Percentiles rank a stretch among this genome's conserved stretches.
phyloP scores from a whole-genome alignment of 2,329 filamentous ascomycete genomes.

The Colletotrichum karsti region DNA sequence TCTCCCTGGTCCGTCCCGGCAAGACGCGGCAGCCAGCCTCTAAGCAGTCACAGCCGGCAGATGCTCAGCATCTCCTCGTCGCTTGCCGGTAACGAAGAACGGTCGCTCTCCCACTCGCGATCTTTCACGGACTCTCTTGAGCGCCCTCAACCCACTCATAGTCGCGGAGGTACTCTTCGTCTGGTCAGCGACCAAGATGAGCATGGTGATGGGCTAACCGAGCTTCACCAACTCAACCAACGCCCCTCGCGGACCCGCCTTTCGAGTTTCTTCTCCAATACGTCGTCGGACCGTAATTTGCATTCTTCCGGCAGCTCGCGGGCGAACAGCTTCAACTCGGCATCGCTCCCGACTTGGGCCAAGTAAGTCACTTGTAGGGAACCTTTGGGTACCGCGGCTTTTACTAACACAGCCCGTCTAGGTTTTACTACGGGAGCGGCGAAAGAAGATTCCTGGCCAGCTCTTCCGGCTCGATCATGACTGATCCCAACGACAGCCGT shows the following conservation, averaged over 20 bases:
- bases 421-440: slow-evolving; percentile 76
- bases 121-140: slow-evolving; percentile 58
- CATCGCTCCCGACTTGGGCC: slow-evolving; percentile 63
- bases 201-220: slow-evolving; percentile 70
- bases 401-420: slow-evolving; percentile 35
- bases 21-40: slow-evolving; percentile 58
- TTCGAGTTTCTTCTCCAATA: slow-evolving; percentile 58
- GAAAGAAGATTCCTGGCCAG: slow-evolving; percentile 62
- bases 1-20: slow-evolving; percentile 52
- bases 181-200: slow-evolving; percentile 68
- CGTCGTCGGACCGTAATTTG: slow-evolving; percentile 60
- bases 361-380: slow-evolving; percentile 42
- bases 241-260: slow-evolving; percentile 63
- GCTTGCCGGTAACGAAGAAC: slow-evolving; percentile 52
- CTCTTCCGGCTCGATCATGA: slow-evolving; percentile 55
- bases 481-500: slow-evolving; percentile 57
- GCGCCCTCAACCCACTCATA: slow-evolving; percentile 54
- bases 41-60: slow-evolving; percentile 60
- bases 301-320: slow-evolving; percentile 61
- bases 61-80: slow-evolving; percentile 68
- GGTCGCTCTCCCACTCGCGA: slow-evolving; percentile 45
- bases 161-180: slow-evolving; percentile 49
- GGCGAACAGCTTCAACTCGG: slow-evolving; percentile 52
- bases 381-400: neutral
- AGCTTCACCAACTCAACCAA: slow-evolving; percentile 61